Evolutionary conservation across 805 yeast species (phyloP).

Genomic region (Saccharomycopsis microspora): DNA sequence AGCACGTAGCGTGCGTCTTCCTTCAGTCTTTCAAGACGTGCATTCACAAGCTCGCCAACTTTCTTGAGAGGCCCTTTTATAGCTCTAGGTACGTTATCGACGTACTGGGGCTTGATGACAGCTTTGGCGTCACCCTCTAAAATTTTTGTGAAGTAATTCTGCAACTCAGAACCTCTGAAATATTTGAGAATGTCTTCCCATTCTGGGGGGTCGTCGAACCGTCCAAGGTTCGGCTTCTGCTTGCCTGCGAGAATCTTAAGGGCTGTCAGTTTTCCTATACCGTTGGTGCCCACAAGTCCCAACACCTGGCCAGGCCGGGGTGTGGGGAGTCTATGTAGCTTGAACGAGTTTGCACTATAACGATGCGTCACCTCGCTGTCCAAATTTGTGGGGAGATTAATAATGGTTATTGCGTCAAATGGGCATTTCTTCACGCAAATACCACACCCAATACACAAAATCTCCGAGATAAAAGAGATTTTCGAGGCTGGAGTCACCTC

Average conservation of each 20-base stretch:
- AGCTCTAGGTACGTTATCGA: slow-evolving; percentile 94
- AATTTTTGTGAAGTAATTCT: slow-evolving; percentile 88
- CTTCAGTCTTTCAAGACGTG: slow-evolving; percentile 58
- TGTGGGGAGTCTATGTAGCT: slow-evolving; percentile 91
- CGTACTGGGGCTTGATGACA: slow-evolving; percentile 98
- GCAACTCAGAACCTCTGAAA: slow-evolving; percentile 96
- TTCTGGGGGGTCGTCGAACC: slow-evolving; percentile 91
- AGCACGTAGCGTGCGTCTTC: slow-evolving; percentile 56
- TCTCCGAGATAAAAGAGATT: slow-evolving; percentile 91
- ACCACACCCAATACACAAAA: slow-evolving; percentile 97
- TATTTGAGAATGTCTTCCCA: slow-evolving; percentile 89
- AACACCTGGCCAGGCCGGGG: slow-evolving; percentile 99
- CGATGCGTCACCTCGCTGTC: slow-evolving; percentile 91
- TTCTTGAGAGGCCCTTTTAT: slow-evolving; percentile 80
- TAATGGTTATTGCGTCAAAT: slow-evolving; percentile 91
- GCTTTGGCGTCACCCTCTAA: slow-evolving; percentile 92
- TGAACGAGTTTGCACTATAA: slow-evolving; percentile 96
- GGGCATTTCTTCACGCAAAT: slow-evolving; percentile 98
- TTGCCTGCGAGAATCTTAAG: slow-evolving; percentile 94
- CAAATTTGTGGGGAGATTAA: slow-evolving; percentile 91
- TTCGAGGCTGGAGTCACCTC: slow-evolving; percentile 87
- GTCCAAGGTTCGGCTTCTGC: slow-evolving; percentile 93
- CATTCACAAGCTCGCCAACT: slow-evolving; percentile 74
- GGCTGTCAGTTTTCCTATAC: slow-evolving; percentile 98
- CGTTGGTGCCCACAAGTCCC: slow-evolving; percentile 97